These are phyloP conservation scores for Kodamaea restingae DNA, from an alignment of 805 yeast genomes.

Conservation along the genomic window DNA sequence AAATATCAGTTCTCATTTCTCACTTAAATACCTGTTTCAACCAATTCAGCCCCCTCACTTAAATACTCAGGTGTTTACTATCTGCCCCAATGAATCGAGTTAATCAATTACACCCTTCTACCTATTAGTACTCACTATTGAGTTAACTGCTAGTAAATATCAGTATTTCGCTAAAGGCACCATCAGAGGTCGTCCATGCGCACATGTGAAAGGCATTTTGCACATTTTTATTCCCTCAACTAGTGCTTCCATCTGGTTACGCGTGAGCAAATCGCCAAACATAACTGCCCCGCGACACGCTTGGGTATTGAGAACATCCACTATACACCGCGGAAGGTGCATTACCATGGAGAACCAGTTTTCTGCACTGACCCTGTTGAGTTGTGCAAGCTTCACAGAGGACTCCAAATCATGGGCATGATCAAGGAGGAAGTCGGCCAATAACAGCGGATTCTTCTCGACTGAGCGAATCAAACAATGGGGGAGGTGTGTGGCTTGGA, in stretches of 20 bases:
- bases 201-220: slow-evolving; percentile 68
- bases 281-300: slow-evolving; percentile 69
- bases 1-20: no score
- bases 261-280: slow-evolving; percentile 58
- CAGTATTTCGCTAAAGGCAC: slow-evolving; percentile 20
- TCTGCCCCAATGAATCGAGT: no score
- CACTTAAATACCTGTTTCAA: no score
- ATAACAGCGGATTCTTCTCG: slow-evolving; percentile 21
- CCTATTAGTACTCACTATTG: no score
- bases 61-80: no score
- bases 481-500: slow-evolving; percentile 44
- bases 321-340: slow-evolving; percentile 47
- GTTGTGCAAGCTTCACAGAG: slow-evolving; percentile 20
- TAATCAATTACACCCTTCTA: no score
- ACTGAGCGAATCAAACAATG: slow-evolving; percentile 21
- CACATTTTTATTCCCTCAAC: slow-evolving; percentile 45
- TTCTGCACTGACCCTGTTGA: neutral
- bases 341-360: slow-evolving; percentile 20
- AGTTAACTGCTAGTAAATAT: no score
- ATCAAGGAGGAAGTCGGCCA: slow-evolving; percentile 40
- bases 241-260: slow-evolving; percentile 42
- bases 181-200: slow-evolving; percentile 79
- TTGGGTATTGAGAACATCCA: slow-evolving; percentile 50
- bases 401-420: slow-evolving; percentile 41
- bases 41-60: no score